These are phyloP conservation scores for Cladosporium sp. DNA, from an alignment of 2,329 filamentous ascomycete genomes.

Conservation along the genomic window DNA sequence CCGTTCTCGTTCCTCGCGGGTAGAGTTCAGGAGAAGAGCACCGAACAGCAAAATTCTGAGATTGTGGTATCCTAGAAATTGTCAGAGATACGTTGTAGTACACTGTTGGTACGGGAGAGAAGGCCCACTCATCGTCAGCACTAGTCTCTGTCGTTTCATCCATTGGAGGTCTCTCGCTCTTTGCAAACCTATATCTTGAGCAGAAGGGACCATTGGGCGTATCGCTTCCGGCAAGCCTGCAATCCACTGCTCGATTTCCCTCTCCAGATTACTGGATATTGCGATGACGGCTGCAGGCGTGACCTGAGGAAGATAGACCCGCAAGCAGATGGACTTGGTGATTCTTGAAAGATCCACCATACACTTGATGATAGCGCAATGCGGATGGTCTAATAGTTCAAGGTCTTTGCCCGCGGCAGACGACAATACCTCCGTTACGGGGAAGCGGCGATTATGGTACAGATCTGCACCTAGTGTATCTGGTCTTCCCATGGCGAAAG, in stretches of 20 bases:
- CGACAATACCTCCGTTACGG: neutral
- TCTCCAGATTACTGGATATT: neutral
- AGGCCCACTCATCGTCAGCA: neutral
- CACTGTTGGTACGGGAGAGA: neutral
- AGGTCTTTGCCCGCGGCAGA: neutral
- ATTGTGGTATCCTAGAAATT: neutral
- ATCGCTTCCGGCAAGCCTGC: neutral
- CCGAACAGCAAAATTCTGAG: neutral
- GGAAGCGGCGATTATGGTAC: neutral
- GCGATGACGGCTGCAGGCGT: neutral
- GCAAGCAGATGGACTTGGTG: neutral
- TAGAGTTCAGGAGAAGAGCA: neutral
- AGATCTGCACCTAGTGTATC: neutral
- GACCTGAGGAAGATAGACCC: neutral
- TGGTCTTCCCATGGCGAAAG: neutral
- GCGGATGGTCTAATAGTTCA: neutral
- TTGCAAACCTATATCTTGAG: neutral
- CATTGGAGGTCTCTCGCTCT: neutral
- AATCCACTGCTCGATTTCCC: neutral
- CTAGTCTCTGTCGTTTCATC: neutral
- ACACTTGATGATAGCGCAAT: neutral
- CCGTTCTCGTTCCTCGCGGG: neutral
- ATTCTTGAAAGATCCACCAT: neutral
- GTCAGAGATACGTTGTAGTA: neutral
- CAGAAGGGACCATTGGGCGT: neutral